These are phyloP conservation scores for Asparagopsis taxiformis DNA, from an alignment of 31 red algal species.

Conservation along the genomic window DNA sequence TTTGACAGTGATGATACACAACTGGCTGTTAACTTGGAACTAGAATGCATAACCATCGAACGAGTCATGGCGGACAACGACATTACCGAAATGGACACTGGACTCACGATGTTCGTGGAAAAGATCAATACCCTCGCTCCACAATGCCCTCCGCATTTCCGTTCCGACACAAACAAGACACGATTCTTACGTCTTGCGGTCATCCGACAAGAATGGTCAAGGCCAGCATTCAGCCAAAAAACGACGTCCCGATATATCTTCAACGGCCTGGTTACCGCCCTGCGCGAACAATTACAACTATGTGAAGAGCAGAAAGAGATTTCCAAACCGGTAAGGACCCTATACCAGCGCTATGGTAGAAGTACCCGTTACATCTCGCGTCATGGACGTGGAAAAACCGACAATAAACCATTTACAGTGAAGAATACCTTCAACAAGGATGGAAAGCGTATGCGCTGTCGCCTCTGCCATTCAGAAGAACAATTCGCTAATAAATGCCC, in stretches of 20 bases:
- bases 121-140: slow-evolving; percentile 15
- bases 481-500: not conserved
- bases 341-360: not conserved
- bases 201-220: slow-evolving; percentile 6
- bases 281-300: slow-evolving; percentile 15
- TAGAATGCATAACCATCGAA: not conserved
- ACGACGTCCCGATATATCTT: slow-evolving; percentile 22
- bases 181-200: slow-evolving; percentile 11
- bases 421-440: slow-evolving; percentile 7
- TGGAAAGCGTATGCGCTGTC: slow-evolving; percentile 11
- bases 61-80: not conserved
- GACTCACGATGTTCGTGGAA: slow-evolving; percentile 1
- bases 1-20: not conserved
- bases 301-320: not conserved
- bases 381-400: not conserved
- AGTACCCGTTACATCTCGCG: not conserved
- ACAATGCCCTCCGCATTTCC: slow-evolving; percentile 6
- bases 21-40: slow-evolving; percentile 1
- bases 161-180: slow-evolving; percentile 17
- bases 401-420: too few species aligned
- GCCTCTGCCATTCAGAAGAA: not conserved
- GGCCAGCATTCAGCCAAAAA: not conserved
- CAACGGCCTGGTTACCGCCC: slow-evolving; percentile 23
- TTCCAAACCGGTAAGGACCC: not conserved
- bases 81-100: not conserved